A percentile compares a stretch with the other conserved stretches of the same genome.
phyloP scores from a whole-genome alignment of 345 rosid genomes.

The Noccaea bulbosa region DNA sequence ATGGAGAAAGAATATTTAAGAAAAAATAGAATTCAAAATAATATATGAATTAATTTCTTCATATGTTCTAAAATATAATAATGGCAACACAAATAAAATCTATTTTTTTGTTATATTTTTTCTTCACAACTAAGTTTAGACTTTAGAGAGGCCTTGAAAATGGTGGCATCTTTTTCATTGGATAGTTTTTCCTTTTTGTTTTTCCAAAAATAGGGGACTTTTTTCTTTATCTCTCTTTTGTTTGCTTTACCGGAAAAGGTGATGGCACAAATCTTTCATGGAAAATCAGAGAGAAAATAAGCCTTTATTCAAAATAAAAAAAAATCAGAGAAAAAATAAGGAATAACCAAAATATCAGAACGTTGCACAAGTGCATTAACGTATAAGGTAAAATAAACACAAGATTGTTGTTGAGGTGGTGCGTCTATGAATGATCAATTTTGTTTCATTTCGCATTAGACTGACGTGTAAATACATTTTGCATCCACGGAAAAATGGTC shows the following conservation, averaged over 20 bases:
- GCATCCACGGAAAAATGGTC: background rate
- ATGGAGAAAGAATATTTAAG: no score
- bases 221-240: slow-evolving; percentile 25
- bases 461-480: background rate
- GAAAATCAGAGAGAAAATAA: background rate
- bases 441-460: background rate
- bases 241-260: slow-evolving; percentile 37
- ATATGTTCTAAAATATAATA: background rate
- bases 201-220: slow-evolving; percentile 32
- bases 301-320: no score
- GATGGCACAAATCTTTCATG: slow-evolving; percentile 25
- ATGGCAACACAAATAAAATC: background rate
- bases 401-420: background rate
- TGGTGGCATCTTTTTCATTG: slow-evolving; percentile 40
- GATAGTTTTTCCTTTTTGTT: slow-evolving; percentile 32
- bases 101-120: background rate
- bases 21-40: no score
- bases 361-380: no score
- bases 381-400: background rate
- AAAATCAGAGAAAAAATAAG: no score
- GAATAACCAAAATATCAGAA: no score
- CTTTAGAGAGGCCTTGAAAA: slow-evolving; percentile 3
- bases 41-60: background rate
- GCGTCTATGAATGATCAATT: background rate
- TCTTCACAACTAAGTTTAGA: slow-evolving; percentile 41